Conservation (phyloP, 495 filamentous ascomycete genomes). For the Daldinia concentrica region DNA sequence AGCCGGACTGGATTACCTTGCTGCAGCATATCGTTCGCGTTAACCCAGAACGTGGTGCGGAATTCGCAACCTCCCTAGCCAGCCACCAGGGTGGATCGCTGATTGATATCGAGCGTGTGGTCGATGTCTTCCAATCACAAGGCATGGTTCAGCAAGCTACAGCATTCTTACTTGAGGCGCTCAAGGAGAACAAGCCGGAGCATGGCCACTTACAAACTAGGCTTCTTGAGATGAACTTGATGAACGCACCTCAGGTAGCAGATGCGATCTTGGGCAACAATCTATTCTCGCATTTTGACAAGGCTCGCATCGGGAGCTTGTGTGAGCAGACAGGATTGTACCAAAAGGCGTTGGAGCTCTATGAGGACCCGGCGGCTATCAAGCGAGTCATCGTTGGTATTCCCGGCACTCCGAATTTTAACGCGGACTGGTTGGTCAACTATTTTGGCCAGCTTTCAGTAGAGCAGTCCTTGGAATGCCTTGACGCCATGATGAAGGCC, state of each 20-base stretch:
- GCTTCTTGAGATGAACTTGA: constrained; percentile 95
- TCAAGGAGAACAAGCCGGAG: constrained; percentile 93
- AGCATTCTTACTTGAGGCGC: constrained; percentile 92
- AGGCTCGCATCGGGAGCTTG: constrained; percentile 81
- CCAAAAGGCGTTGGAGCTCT: constrained; percentile 92
- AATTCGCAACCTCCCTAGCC: constrained; percentile 89
- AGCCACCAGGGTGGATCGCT: constrained; percentile 85
- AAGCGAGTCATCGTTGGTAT: constrained; percentile 87
- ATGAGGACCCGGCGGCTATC: constrained; percentile 86
- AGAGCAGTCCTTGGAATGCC: constrained; percentile 91
- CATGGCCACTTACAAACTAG: constrained; percentile 93
- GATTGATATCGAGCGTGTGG: constrained; percentile 92
- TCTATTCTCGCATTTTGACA: constrained; percentile 97
- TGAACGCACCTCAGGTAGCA: constrained; percentile 95
- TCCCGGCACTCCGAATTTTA: constrained; percentile 80
- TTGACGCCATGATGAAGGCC: constrained; percentile 93
- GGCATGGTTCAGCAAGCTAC: constrained; percentile 98
- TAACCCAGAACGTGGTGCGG: constrained; percentile 92
- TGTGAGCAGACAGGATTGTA: constrained; percentile 91
- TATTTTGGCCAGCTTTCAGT: constrained; percentile 95
- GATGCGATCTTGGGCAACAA: constrained; percentile 97
- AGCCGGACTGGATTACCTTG: constrained; percentile 89
- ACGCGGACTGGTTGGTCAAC: constrained; percentile 85
- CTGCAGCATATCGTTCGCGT: constrained; percentile 91
- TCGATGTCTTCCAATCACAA: constrained; percentile 97